Base-by-base conservation (phyloP, 495 filamentous ascomycete genomes). In the Xanthoparmelia taractica region DNA sequence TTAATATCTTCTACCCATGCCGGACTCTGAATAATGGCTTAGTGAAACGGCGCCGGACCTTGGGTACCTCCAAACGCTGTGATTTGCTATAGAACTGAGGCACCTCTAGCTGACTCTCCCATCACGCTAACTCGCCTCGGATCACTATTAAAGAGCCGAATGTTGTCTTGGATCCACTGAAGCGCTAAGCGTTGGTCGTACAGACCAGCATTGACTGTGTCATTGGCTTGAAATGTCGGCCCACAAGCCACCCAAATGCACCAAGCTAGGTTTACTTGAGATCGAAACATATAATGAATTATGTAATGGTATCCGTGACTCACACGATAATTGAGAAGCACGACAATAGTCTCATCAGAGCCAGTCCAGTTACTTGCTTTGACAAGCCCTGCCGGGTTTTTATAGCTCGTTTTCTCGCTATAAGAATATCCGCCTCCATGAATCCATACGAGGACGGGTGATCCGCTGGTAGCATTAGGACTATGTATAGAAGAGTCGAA, bases 401-500 rank as follows among this genome's bases (percentile, higher is more conserved):
- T 64, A 11, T 37, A 37, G 34, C 11, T 11, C 5, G 34, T 37
- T 6, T 37, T 37, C 5, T 37, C 11, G 34, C 5, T 37, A 5
- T 37, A 37, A 37, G n/a, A 40, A 29, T 38, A 87, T 0, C 78
- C 84, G 10, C 85, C 85, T 1, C 85, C 85, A 63, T 79, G 78
- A 45, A 86, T 78, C 77, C 78, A 87, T 1, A 82, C 76, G 58
- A 84, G 66, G 25, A 86, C 83, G 1, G 84, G 83, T 0, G 76
- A 77, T 3, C 58, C 54, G 15, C 23, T 11, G 1, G 20, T 31
- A 3, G 6, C 8, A 23, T 65, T 63, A 3, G 20, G 20, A 7
- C 20, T 45, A n/a, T 67, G 78, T 69, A 62, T 75, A 80, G 13
- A 78, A 69, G 27, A 65, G 66, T 45, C 10, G 5, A 45, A 45